These are phyloP conservation scores for Rhodotorula sp. DNA, from an alignment of 1,284 basidiomycete species.

Conservation along the genomic window DNA sequence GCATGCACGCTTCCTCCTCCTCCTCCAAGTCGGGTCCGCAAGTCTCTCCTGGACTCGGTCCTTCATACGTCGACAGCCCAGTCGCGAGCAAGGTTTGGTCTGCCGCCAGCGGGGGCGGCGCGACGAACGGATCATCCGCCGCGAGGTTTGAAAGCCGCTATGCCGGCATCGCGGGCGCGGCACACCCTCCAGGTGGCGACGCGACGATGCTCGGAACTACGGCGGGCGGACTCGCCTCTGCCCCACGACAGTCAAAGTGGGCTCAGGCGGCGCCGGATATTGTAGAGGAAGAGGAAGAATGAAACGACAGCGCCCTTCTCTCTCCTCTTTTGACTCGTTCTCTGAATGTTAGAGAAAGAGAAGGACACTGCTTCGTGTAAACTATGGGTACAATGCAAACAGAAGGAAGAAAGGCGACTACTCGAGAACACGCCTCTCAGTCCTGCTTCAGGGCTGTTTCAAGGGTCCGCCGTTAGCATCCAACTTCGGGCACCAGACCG, in stretches of 20 bases:
- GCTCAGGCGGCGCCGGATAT: slow-evolving; percentile 1
- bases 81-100: slow-evolving; percentile 3
- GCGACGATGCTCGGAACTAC: not conserved
- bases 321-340: too few species aligned
- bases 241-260: not conserved
- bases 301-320: not conserved
- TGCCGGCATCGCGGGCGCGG: not conserved
- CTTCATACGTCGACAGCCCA: slow-evolving; percentile 3
- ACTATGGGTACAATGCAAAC: too few species aligned
- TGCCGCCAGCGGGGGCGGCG: not conserved
- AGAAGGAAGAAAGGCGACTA: not conserved
- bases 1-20: too few species aligned
- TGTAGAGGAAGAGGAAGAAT: slow-evolving; percentile 5
- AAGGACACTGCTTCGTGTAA: not conserved
- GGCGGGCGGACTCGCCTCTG: too few species aligned
- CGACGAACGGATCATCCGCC: not conserved
- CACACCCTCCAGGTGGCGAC: not conserved
- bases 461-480: not conserved
- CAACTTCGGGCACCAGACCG: not conserved
- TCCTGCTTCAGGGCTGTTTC: slow-evolving; percentile 13
- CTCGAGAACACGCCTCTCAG: not conserved
- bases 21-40: not conserved
- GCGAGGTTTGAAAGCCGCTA: slow-evolving; percentile 3
- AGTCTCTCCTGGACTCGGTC: not conserved
- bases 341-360: not conserved